These are phyloP conservation scores for Globisporangium mamillatum DNA, from an alignment of 352 stramenopile genomes.

Conservation along the genomic window DNA sequence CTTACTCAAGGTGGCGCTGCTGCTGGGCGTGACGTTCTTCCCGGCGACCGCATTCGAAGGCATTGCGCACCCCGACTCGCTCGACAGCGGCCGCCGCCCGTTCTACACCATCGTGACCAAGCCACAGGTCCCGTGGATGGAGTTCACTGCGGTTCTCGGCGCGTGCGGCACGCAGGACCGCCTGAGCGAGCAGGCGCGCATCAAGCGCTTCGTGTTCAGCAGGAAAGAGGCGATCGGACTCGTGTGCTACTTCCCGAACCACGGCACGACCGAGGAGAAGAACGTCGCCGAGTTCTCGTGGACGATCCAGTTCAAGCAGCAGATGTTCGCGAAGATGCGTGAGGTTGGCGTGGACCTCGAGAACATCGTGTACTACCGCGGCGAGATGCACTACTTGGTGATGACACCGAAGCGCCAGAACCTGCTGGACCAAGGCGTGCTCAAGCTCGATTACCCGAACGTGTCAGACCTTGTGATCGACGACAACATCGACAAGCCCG, in stretches of 20 bases:
- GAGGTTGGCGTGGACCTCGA: constrained; percentile 73
- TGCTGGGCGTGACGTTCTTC: constrained; percentile 71
- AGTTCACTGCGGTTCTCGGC: constrained; percentile 69
- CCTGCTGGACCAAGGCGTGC: constrained; percentile 67
- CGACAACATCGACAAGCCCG: constrained; percentile 60
- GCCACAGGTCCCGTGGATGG: constrained; percentile 76
- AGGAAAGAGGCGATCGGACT: constrained; percentile 79
- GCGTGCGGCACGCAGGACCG: constrained; percentile 70
- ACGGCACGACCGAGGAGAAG: constrained; percentile 69
- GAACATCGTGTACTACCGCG: constrained; percentile 86
- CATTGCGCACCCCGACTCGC: constrained; percentile 47
- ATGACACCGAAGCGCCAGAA: constrained; percentile 82
- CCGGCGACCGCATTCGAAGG: constrained; percentile 59
- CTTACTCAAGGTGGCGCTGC: constrained; percentile 74
- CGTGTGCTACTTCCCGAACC: constrained; percentile 81
- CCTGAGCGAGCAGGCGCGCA: constrained; percentile 52
- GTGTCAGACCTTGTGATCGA: constrained; percentile 59
- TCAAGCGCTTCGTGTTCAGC: constrained; percentile 80
- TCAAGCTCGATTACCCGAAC: constrained; percentile 66
- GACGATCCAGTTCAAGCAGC: constrained; percentile 85
- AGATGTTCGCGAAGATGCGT: constrained; percentile 78
- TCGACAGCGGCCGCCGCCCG: constrained; percentile 51
- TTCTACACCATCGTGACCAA: constrained; percentile 74
- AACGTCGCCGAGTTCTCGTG: constrained; percentile 80
- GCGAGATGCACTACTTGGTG: constrained; percentile 85